Percentiles rank a stretch among this genome's conserved stretches.
These are phyloP conservation scores for Aspergillus ellipticus DNA, from an alignment of 495 filamentous ascomycete species.

Conservation along the genomic window DNA sequence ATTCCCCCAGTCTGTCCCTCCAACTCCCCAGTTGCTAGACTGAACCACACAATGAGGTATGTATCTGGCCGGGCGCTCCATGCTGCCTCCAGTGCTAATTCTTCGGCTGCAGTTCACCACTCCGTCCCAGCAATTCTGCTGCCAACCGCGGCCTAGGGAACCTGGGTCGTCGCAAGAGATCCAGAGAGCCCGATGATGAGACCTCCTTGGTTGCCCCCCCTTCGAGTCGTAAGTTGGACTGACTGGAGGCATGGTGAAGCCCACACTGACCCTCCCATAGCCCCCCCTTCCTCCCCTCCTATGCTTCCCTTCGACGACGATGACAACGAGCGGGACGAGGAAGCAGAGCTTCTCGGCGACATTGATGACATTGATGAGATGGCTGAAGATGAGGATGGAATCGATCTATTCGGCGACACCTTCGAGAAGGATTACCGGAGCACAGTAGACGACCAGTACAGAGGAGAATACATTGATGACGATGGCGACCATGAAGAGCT, in stretches of 20 bases:
- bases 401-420: conserved; percentile 88
- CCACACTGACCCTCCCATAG: conserved; percentile 27
- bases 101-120: conserved; percentile 60
- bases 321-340: conserved; percentile 70
- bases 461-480: conserved; percentile 72
- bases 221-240: conserved; percentile 60
- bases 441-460: conserved; percentile 62
- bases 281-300: conserved; percentile 40
- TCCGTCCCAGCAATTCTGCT: conserved; percentile 77
- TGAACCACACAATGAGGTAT: conserved; percentile 37
- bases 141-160: conserved; percentile 72
- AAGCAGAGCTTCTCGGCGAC: conserved; percentile 69
- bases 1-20: conserved; percentile 8
- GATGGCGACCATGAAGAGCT: conserved; percentile 73
- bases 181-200: conserved; percentile 74
- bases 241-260: conserved; percentile 21
- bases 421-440: conserved; percentile 80
- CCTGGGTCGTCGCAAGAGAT: conserved; percentile 70
- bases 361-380: conserved; percentile 94
- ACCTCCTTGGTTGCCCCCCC: conserved; percentile 66
- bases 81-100: conserved; percentile 11
- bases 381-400: conserved; percentile 90
- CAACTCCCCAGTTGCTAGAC: neutral
- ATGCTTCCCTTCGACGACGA: conserved; percentile 64
- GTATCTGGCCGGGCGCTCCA: conserved; percentile 5